These are phyloP conservation scores for Ophiostoma ulmi DNA, from an alignment of 2,329 filamentous ascomycete species.

Conservation along the genomic window DNA sequence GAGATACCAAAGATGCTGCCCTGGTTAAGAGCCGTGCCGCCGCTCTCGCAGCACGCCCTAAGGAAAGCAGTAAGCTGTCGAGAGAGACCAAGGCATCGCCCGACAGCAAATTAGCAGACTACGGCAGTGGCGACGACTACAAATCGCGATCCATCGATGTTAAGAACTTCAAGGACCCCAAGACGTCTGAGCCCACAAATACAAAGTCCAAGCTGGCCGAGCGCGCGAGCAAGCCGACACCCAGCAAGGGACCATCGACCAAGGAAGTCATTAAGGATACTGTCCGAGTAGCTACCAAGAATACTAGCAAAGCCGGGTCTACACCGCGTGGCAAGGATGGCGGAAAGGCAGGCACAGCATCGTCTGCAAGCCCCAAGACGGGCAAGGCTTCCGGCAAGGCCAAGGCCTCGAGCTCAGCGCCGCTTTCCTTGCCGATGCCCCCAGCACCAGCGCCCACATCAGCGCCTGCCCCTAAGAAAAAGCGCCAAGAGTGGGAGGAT, in stretches of 20 bases:
- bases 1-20: constrained; percentile 13
- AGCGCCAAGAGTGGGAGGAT: constrained; percentile 35
- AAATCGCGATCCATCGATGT: constrained; percentile 20
- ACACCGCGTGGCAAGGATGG: background rate
- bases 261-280: constrained; percentile 2
- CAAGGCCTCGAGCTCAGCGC: constrained; percentile 21
- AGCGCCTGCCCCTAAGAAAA: constrained; percentile 31
- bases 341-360: background rate
- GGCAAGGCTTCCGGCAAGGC: constrained; percentile 17
- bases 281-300: constrained; percentile 2
- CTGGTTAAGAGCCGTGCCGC: constrained; percentile 20
- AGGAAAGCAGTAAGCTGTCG: constrained; percentile 26
- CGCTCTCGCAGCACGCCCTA: constrained; percentile 20
- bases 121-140: constrained; percentile 4
- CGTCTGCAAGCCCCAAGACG: background rate
- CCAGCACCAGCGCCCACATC: constrained; percentile 27
- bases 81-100: constrained; percentile 24
- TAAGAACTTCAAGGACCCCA: constrained; percentile 12
- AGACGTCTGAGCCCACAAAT: constrained; percentile 6
- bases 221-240: constrained; percentile 24
- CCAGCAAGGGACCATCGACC: background rate
- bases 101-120: constrained; percentile 11
- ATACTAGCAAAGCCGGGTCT: constrained; percentile 4
- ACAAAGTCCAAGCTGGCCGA: constrained; percentile 17
- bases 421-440: constrained; percentile 3